A percentile compares a stretch with the other conserved stretches of the same genome.
Evolutionary conservation across 495 filamentous ascomycete genomes (phyloP).

Genomic region (Cairneyella variabilis): DNA sequence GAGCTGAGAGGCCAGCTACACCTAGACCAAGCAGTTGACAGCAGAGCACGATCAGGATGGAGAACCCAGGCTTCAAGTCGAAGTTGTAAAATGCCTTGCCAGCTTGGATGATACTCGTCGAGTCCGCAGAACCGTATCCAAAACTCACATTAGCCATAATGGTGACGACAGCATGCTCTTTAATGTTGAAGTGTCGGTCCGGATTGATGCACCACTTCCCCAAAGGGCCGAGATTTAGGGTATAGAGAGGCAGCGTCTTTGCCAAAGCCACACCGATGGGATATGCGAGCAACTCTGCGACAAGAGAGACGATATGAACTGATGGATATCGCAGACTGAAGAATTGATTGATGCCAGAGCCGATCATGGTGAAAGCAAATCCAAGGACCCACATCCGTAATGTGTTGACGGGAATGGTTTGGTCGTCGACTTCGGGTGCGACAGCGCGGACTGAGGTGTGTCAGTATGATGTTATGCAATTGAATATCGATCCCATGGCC

Average conservation of each 20-base stretch:
- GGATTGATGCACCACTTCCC: conserved; percentile 59
- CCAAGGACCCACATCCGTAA: conserved; percentile 71
- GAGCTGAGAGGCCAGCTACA: conserved; percentile 63
- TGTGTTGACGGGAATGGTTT: conserved; percentile 63
- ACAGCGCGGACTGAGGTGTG: conserved; percentile 6
- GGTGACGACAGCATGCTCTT: conserved; percentile 72
- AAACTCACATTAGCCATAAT: conserved; percentile 60
- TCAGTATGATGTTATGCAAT: neutral
- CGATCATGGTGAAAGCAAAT: conserved; percentile 58
- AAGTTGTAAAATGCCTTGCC: conserved; percentile 33
- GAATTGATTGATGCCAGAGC: conserved; percentile 63
- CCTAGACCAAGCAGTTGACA: conserved; percentile 73
- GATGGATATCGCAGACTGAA: conserved; percentile 65
- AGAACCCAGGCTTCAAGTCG: conserved; percentile 14
- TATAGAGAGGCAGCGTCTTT: conserved; percentile 9
- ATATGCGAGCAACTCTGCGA: conserved; percentile 32
- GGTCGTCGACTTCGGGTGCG: conserved; percentile 38
- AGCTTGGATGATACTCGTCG: conserved; percentile 43
- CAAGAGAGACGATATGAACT: conserved; percentile 33
- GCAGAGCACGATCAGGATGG: conserved; percentile 58
- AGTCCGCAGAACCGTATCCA: conserved; percentile 44
- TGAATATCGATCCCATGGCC: too few relatives aligned
- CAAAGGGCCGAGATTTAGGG: conserved; percentile 43
- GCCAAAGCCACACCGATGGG: conserved; percentile 23
- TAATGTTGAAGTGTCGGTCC: conserved; percentile 70